Base-by-base conservation (phyloP, 441 rosid genomes). In the Jatropha multifida region DNA sequence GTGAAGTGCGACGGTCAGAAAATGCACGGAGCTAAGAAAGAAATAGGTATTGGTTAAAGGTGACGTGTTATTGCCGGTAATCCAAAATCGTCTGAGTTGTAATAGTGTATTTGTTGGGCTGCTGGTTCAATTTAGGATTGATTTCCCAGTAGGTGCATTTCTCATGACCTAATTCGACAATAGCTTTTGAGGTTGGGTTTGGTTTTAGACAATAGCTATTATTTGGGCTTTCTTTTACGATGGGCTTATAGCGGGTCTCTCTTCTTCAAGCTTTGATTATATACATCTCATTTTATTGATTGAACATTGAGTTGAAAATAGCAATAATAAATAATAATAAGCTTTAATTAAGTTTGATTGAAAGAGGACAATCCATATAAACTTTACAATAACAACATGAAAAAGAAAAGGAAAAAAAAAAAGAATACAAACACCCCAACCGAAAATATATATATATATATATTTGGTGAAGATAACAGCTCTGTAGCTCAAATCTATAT, bases 281-380 rank as follows among this genome's bases (percentile, higher is more conserved):
- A 42, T 42, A 42, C 7, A 42, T 42, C 1, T 4, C 46, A 42
- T 42, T 42, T 42, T 42, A 42, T 8, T 42, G 6, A 42, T 4
- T 42, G 9, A 42, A 5, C 1, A 5, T 42, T 42, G 32, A 32
- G 32, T 42, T 42, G 9, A 42, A 42, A 42, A 8, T 42, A 32
- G 32, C 32, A 32, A 32, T 32, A 32, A 32, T 32, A 32, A 32
- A 32, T 42, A 42, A 42, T 42, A 42, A 23, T 51, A 26, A 4
- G 58, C 71, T 67, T 6, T 44, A 15, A 59, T 26, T 27, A 32
- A 77, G 71, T 69, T 69, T 37, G 73, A 65, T 81, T 72, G 65
- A 60, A 63, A 76, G 78, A 73, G 62, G 77, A 68, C 65, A 6
- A 26, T 23, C 11, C 26, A 23, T 37, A 59, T 26, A 26, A 12